Evolutionary conservation across 2,329 filamentous ascomycete species (phyloP), one percentile per base, ranked within the genome.

Genomic region (Diaporthe longicolla): DNA sequence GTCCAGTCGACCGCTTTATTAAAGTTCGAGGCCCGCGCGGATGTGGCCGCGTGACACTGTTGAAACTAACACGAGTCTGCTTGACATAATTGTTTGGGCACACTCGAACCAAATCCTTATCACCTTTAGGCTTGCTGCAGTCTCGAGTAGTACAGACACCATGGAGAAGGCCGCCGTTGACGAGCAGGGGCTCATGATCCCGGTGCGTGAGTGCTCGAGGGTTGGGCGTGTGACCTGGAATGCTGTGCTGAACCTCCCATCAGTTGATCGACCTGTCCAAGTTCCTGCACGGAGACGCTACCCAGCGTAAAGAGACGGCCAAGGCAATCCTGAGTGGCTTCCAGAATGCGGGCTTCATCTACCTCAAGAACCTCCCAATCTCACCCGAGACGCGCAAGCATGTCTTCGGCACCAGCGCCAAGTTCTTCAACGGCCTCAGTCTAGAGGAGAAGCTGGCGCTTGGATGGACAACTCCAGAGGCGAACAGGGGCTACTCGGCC

Each of bases 301-400:
- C 86, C 13, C 86, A 93, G 77, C 93, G 92, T 78, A 85, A 88
- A 68, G 84, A 88, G 57, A 91, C 93, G 1, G 95, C 95, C 29
- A 83, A 90, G 70, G 90, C 93, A 54, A 92, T 98, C 77, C 91
- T 96, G 17, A 81, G 91, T 70, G 95, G 94, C 55, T 97, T 98
- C 85, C 93, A 95, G 79, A 92, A 89, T 1, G 93, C 95, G 3
- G 95, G 95, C 73, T 98, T 98, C 86, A 90, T 98, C 80, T 98
- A 98, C 83, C 90, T 97, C 52, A 92, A 92, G 78, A 94, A 96
- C 82, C 92, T 96, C 77, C 90, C 93, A 54, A 93, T 98, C 75
- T 83, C 91, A 0, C 79, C 89, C 4, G 84, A 88, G 11, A 87
- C 88, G 13, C 84, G 95, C 17, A 82, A 88, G 74, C 83, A 88